A percentile compares a stretch with the other conserved stretches of the same genome.
Conservation (phyloP, 305 asterid genomes). For the Fraxinus greggii region DNA sequence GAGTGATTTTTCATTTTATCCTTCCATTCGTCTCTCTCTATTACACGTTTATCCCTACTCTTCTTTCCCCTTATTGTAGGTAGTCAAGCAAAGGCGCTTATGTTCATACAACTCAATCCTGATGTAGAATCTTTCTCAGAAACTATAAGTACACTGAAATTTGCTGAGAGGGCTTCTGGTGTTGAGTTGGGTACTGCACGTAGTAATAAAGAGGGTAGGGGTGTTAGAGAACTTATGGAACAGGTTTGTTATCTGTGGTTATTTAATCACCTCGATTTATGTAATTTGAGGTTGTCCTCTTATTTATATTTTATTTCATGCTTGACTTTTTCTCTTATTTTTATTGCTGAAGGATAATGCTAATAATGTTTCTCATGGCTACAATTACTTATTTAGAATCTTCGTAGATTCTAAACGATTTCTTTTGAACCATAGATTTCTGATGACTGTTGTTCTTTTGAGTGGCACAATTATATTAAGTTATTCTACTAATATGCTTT, state of each 20-base stretch:
- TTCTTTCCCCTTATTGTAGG: conserved; percentile 42
- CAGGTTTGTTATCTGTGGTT: conserved; percentile 53
- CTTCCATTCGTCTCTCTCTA: conserved; percentile 3
- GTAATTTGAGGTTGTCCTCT: background rate
- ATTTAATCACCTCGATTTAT: conserved; percentile 5
- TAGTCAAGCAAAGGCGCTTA: conserved; percentile 95
- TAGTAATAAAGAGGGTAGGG: conserved; percentile 85
- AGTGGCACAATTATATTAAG: background rate
- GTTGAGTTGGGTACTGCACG: conserved; percentile 95
- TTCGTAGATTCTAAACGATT: background rate
- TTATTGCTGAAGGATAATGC: background rate
- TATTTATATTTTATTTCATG: background rate
- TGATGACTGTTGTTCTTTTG: background rate
- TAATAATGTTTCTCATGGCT: background rate
- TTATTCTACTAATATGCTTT: background rate
- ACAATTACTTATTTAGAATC: background rate
- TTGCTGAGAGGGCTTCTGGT: conserved; percentile 97
- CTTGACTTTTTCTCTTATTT: background rate
- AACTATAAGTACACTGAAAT: conserved; percentile 83
- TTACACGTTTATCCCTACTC: background rate
- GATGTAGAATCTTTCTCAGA: conserved; percentile 87
- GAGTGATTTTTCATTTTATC: background rate
- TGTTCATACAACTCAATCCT: conserved; percentile 96
- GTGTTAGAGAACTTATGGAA: conserved; percentile 89
- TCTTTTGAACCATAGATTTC: background rate